A percentile compares a stretch with the other conserved stretches of the same genome.
phyloP scores from a whole-genome alignment of 78 protist species.

The Planoprotostelium fungivorum region DNA sequence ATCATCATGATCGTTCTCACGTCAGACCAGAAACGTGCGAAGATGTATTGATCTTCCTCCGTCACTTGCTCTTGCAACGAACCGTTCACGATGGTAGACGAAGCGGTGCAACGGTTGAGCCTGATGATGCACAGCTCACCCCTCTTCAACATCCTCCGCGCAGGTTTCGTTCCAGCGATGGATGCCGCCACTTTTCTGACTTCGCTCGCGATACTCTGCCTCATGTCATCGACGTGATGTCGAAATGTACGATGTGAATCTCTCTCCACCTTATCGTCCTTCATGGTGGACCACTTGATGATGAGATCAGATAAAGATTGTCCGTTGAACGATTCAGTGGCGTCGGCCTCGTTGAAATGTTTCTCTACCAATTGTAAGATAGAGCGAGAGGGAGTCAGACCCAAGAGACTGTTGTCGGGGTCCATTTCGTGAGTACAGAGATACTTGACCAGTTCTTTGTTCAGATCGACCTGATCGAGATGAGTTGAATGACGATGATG shows the following conservation, averaged over 20 bases:
- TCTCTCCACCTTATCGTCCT: not conserved
- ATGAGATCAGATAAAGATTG: not conserved
- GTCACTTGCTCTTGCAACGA: too few relatives aligned
- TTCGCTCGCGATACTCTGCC: not conserved
- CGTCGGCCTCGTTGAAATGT: too few relatives aligned
- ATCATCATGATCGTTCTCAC: too few relatives aligned
- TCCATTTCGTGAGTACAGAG: not conserved
- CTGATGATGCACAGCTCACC: not conserved
- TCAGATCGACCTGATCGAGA: not conserved
- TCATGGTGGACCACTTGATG: not conserved
- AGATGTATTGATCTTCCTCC: too few relatives aligned
- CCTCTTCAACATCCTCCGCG: not conserved
- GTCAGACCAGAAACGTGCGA: too few relatives aligned
- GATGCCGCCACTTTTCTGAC: not conserved
- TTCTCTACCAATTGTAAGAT: not conserved
- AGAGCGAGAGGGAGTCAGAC: not conserved
- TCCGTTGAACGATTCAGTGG: not conserved
- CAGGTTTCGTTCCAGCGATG: not conserved
- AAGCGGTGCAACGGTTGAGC: too few relatives aligned
- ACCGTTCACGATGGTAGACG: too few relatives aligned
- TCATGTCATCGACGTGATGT: not conserved
- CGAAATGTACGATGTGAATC: not conserved
- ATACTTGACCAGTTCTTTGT: not conserved
- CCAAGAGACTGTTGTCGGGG: not conserved
- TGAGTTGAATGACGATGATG: too few relatives aligned